Evolutionary conservation across 768 basidiomycete species (phyloP).

Genomic region (Leccinum subtestaceum): DNA sequence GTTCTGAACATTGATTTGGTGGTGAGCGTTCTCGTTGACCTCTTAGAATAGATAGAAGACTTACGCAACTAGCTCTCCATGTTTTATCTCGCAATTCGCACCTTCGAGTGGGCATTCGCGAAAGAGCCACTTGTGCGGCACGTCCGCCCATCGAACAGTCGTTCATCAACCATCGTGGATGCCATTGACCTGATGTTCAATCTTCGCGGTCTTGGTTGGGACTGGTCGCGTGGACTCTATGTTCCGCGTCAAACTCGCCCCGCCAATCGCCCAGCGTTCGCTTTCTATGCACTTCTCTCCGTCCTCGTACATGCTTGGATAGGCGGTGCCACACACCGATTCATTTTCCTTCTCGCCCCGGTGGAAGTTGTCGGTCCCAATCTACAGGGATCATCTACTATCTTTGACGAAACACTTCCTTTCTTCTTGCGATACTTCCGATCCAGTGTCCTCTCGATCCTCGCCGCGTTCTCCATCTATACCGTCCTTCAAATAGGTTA

Average conservation of each 20-base stretch:
- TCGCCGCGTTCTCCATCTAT: conserved; percentile 45
- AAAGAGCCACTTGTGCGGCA: conserved; percentile 16
- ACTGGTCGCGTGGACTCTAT: conserved; percentile 43
- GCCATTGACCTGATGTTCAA: conserved; percentile 50
- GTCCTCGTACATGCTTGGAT: conserved; percentile 36
- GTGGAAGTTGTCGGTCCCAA: conserved; percentile 25
- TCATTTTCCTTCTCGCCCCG: conserved; percentile 47
- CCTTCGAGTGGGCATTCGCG: conserved; percentile 16
- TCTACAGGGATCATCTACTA: conserved; percentile 21
- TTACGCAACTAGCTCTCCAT: conserved; percentile 12
- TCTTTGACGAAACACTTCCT: conserved; percentile 34
- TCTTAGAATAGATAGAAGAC: background rate
- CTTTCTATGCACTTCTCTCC: conserved; percentile 33
- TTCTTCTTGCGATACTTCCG: conserved; percentile 30
- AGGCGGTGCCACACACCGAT: conserved; percentile 46
- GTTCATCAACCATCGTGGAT: conserved; percentile 27
- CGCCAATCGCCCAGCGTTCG: conserved; percentile 37
- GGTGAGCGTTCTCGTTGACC: conserved; percentile 5
- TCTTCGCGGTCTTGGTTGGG: conserved; percentile 62
- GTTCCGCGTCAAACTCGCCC: conserved; percentile 40
- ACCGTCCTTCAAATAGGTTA: conserved; percentile 39
- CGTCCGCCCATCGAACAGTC: conserved; percentile 3
- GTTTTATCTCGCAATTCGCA: conserved; percentile 8
- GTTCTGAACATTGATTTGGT: conserved; percentile 9
- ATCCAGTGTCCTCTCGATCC: conserved; percentile 42